phyloP scores from a whole-genome alignment of 1,139 yeast species.

The Taphrina sp. region DNA sequence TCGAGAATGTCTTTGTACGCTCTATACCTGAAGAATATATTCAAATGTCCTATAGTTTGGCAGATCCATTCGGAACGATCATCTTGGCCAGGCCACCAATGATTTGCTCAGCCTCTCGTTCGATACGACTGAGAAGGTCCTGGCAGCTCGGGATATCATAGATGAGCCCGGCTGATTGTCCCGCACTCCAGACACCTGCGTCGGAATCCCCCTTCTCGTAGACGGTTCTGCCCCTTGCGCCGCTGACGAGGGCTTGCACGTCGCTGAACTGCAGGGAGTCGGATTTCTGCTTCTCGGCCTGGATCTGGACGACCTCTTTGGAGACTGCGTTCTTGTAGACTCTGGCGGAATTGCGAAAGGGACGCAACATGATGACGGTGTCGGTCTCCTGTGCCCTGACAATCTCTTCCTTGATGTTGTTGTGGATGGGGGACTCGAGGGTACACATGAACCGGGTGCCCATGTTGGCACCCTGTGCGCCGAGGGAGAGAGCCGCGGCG shows the following conservation, averaged over 20 bases:
- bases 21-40: too few relatives aligned
- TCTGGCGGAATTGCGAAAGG: slow-evolving; percentile 44
- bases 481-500: slow-evolving; percentile 46
- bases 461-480: slow-evolving; percentile 45
- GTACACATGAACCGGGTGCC: slow-evolving; percentile 46
- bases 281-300: slow-evolving; percentile 40
- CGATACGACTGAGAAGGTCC: slow-evolving; percentile 33
- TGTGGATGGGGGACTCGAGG: slow-evolving; percentile 44
- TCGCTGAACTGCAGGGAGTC: slow-evolving; percentile 41
- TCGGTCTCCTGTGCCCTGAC: slow-evolving; percentile 43
- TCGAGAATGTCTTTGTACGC: too few relatives aligned
- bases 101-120: slow-evolving; percentile 32
- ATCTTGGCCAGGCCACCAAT: slow-evolving; percentile 15
- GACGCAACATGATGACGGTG: slow-evolving; percentile 42
- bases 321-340: slow-evolving; percentile 44
- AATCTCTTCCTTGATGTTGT: slow-evolving; percentile 43
- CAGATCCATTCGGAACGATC: slow-evolving; percentile 5
- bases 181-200: slow-evolving; percentile 45
- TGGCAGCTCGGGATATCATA: slow-evolving; percentile 36
- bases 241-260: slow-evolving; percentile 42
- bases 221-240: slow-evolving; percentile 43
- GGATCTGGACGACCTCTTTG: slow-evolving; percentile 41
- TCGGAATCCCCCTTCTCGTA: slow-evolving; percentile 43
- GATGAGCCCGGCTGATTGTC: slow-evolving; percentile 42
- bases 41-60: slow-evolving; percentile 19